Base-by-base conservation (phyloP, 805 yeast genomes). In the Barnettozyma californica region DNA sequence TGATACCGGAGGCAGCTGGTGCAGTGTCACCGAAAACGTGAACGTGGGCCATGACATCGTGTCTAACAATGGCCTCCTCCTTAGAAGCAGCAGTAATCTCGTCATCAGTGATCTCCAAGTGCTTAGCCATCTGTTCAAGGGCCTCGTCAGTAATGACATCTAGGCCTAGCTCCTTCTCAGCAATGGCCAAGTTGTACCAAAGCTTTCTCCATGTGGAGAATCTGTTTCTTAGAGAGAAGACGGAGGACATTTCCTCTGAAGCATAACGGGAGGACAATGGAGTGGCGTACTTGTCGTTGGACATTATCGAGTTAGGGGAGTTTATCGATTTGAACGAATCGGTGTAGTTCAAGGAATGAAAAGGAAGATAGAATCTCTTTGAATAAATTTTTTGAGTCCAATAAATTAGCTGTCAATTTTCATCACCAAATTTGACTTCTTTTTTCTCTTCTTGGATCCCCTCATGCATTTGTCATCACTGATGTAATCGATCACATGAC, bases 31-130 rank as follows among this genome's bases (percentile, higher is more conserved):
- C 99, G 67, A 87, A 94, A 50, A 85, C 87, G 66, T 94, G 99
- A 49, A 94, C 99, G 61, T 94, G 99, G 48, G 98, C 96, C 99
- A 94, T 94, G 60, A 94, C 99, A 66, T 94, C 99, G 69, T 94
- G 99, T 75, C 99, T 87, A 50, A 94, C 98, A 67, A 86, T 90
- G 46, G 98, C 96, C 71, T 94, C 99, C 72, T 94, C 97, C 58
- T 79, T 81, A 50, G 91, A 74, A 40, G 99, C 98, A 49, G 75
- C 86, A 49, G 76, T 89, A 55, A 94, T 89, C 64, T 95, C 98
- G 59, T 87, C 95, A 67, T 92, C 97, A 9, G 97, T 83, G 71
- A 94, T 90, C 44, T 69, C 77, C 61, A 92, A 73, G 68, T 94
- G 85, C 20, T 74, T 66, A 54, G 78, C 71, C 89, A 94, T 85